Evolutionary conservation across 176 grass and related monocot genomes (phyloP).

Genomic region (Aegilops longissima): DNA sequence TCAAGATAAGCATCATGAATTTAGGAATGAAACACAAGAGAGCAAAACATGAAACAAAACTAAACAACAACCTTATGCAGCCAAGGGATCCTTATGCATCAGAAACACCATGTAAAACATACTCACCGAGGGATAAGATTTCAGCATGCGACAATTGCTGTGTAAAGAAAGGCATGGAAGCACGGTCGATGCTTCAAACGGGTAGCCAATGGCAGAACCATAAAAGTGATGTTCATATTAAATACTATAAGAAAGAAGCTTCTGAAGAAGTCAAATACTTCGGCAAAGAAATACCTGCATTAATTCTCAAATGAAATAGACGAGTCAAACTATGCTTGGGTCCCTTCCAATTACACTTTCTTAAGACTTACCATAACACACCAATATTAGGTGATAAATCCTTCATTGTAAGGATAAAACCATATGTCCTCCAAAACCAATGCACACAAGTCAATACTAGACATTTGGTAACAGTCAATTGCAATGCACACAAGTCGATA

Average conservation of each 20-base stretch:
- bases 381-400: constrained; percentile 16
- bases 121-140: constrained; percentile 96
- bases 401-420: background rate
- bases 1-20: constrained; percentile 21
- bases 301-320: constrained; percentile 36
- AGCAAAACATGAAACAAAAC: background rate
- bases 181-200: constrained; percentile 76
- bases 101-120: constrained; percentile 21
- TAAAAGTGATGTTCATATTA: constrained; percentile 88
- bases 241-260: constrained; percentile 95
- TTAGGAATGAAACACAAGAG: background rate
- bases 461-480: background rate
- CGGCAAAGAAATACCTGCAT: constrained; percentile 98
- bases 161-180: constrained; percentile 91
- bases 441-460: background rate
- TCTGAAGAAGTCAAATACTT: constrained; percentile 92
- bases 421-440: constrained; percentile 8
- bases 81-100: background rate
- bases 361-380: constrained; percentile 3
- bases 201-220: constrained; percentile 80
- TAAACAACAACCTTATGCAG: background rate
- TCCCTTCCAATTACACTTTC: background rate
- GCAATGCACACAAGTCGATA: background rate
- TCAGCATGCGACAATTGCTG: constrained; percentile 72
- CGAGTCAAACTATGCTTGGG: background rate